Evolutionary conservation across 768 basidiomycete species (phyloP), one percentile per base, ranked within the genome.

Genomic region (Leccinum broughii): DNA sequence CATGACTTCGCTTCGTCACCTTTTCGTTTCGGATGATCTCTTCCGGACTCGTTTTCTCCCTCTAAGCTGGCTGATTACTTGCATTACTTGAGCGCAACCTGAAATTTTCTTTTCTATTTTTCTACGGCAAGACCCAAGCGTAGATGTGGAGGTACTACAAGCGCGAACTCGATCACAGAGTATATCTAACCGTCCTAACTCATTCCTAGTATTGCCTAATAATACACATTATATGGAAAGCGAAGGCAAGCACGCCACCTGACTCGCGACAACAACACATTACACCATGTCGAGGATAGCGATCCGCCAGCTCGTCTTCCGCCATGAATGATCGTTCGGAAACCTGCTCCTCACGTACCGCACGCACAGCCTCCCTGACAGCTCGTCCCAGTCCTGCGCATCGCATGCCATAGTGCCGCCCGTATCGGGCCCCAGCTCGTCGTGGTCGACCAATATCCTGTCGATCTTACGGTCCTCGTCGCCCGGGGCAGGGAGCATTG

Each of bases 301-400:
- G 13, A 74, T 55, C 3, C 51, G 64, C 67, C 64, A 68, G 17
- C 52, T 55, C 41, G 64, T 64, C 58, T 62, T 68, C 24, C 70
- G 58, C 68, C 64, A 70, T 13, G 70, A 64, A 37, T 57, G 48
- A 50, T 70, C 66, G 11, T 72, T 64, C 10, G 67, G 60, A 51
- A 65, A 72, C 49, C 32, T 68, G 54, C 58, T 68, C 37, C 62
- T 58, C 54, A 64, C 62, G 34, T 61, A 61, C 46, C 70, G 67
- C 13, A 72, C 54, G 22, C 70, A 72, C n/a, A 72, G 14, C 59
- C 58, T 72, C 4, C 71, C 71, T 1, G 72, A 67, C 7, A 72
- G 35, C 54, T 74, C 72, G 11, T 72, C 71, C 71, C 71, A 72
- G n/a, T 74, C 70, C 48, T 74, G 65, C n/a, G 64, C 62, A 34